Evolutionary conservation across 345 rosid genomes (phyloP).

Genomic region (Xanthoceras sorbifolium): DNA sequence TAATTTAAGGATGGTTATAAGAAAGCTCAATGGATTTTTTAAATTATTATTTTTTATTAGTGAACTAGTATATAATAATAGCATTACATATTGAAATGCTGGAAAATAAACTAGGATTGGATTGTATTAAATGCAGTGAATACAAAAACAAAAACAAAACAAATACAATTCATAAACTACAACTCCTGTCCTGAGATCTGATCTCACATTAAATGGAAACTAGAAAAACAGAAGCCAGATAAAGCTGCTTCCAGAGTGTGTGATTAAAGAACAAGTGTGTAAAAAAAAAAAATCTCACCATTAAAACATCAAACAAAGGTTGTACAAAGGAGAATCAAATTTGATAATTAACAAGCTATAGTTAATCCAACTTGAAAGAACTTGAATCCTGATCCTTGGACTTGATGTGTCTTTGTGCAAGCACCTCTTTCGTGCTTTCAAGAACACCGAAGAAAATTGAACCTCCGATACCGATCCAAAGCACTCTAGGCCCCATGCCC

Average conservation of each 20-base stretch:
- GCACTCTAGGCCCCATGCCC: conserved; percentile 79
- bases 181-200: not conserved
- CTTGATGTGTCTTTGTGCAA: conserved; percentile 36
- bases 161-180: not conserved
- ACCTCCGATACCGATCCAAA: conserved; percentile 81
- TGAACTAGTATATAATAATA: too few relatives aligned
- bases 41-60: too few relatives aligned
- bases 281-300: not conserved
- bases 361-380: conserved; percentile 15
- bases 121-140: not conserved
- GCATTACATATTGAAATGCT: too few relatives aligned
- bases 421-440: conserved; percentile 62
- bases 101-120: not conserved
- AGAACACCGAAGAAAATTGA: conserved; percentile 72
- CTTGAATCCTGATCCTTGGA: conserved; percentile 10
- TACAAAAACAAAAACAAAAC: too few relatives aligned
- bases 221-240: not conserved
- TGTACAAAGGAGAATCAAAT: not conserved
- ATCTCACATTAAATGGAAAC: not conserved
- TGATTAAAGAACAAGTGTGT: too few relatives aligned
- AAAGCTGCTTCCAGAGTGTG: not conserved
- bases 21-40: too few relatives aligned
- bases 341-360: not conserved
- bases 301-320: not conserved
- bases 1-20: too few relatives aligned